Percentiles rank a stretch among this genome's conserved stretches.
Conservation (phyloP, 2,329 filamentous ascomycete species). For the Teratosphaeria destructans region DNA sequence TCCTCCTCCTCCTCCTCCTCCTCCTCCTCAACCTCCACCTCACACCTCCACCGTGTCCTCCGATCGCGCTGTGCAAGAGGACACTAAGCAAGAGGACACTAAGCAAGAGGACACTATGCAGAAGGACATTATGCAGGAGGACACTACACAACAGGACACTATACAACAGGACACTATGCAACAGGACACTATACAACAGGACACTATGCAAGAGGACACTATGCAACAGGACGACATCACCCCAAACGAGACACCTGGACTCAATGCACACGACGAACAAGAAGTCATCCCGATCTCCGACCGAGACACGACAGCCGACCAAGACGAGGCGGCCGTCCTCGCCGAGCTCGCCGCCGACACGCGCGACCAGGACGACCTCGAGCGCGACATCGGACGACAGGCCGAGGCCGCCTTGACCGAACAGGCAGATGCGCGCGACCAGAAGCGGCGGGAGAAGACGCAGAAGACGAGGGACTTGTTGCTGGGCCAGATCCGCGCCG, state of each 20-base stretch:
- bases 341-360: conserved; percentile 36
- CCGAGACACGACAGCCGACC: background rate
- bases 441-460: conserved; percentile 51
- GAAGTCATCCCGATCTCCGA: background rate
- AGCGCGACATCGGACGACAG: conserved; percentile 68
- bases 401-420: conserved; percentile 51
- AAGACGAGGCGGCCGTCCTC: conserved; percentile 30
- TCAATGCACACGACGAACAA: background rate
- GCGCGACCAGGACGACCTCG: conserved; percentile 79
- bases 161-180: no score
- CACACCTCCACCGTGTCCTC: background rate
- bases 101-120: no score
- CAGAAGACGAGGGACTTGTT: conserved; percentile 46
- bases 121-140: no score
- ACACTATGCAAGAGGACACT: no score
- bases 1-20: background rate
- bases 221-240: no score
- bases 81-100: background rate
- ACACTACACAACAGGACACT: no score
- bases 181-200: no score
- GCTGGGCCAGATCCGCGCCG: conserved; percentile 52
- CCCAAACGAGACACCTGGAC: no score
- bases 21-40: no score
- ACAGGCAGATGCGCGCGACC: conserved; percentile 54
- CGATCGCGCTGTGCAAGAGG: background rate